Base-by-base conservation (phyloP, 257 asterid species). In the Apocynum venetum region DNA sequence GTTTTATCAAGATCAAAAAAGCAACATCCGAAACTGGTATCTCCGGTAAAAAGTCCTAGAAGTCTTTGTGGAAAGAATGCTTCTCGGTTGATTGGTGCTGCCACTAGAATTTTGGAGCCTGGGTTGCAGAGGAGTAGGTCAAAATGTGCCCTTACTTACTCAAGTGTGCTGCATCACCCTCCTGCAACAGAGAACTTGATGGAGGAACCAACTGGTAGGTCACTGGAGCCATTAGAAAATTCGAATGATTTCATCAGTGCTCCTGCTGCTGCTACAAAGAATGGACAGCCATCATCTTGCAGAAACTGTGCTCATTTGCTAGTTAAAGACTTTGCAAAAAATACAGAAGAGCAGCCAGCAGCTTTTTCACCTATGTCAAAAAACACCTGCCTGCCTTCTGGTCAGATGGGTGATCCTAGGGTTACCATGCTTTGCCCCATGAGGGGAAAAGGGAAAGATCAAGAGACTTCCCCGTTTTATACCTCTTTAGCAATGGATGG, bases 41-140 rank as follows among this genome's bases (percentile, higher is more conserved):
- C 93, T 73, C 98, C 97, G 0, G 88, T 93, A n/a, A 93, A 88
- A 83, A 96, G 91, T 73, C 91, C 97, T 1, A 85, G 88, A 73
- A 88, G 73, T 86, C 70, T 83, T 71, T 77, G 97, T 10, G 88
- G 88, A 82, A 91, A 82, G 80, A 89, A 82, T 66, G 76, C 96
- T 8, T 89, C 98, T 49, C 84, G 89, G 78, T 83, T 96, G 85
- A 85, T 91, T 63, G 97, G 96, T 64, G 97, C 96, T 41, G 99
- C 99, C 43, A 83, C 91, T 78, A 83, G 78, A 82, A 96, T 96
- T 65, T 83, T 93, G 86, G 99, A 95, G 79, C 98, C 98, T 65
- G 96, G 97, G 65, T 71, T 94, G 88, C 97, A 86, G 77, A 85
- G 80, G 9, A 86, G 83, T 82, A 82, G 89, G 84, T 79, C 88